Evolutionary conservation across 306 rosid species (phyloP).

Genomic region (Delonix regia): DNA sequence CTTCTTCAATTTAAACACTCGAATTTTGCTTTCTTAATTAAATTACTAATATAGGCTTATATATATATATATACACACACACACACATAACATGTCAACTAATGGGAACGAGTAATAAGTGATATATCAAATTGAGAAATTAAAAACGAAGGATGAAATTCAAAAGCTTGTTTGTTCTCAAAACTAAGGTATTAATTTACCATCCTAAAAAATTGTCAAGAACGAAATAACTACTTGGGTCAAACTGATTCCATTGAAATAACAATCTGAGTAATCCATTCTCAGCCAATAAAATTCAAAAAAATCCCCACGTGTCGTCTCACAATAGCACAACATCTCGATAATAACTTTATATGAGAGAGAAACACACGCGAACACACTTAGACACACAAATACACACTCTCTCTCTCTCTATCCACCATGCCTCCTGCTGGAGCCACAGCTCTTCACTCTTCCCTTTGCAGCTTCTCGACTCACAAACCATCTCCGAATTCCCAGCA

Average conservation of each 20-base stretch:
- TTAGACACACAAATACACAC: too few relatives aligned
- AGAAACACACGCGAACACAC: neutral
- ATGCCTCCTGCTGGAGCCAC: constrained; percentile 52
- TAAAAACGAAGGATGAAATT: neutral
- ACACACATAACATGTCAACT: neutral
- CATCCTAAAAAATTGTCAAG: neutral
- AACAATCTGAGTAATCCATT: constrained; percentile 37
- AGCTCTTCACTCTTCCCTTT: constrained; percentile 60
- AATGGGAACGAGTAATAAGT: neutral
- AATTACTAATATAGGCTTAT: neutral
- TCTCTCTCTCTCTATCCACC: constrained; percentile 26
- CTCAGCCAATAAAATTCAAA: constrained; percentile 39
- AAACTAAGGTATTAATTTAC: neutral
- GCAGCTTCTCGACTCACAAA: constrained; percentile 50
- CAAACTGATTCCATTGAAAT: neutral
- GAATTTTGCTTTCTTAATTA: neutral
- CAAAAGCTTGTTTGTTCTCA: too few relatives aligned
- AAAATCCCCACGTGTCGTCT: constrained; percentile 42
- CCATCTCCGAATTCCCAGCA: constrained; percentile 46
- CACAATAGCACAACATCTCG: constrained; percentile 1
- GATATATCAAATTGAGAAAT: neutral
- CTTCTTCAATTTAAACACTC: neutral
- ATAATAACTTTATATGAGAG: neutral
- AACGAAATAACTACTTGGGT: neutral
- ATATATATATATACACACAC: too few relatives aligned